Conservation (phyloP, 768 basidiomycete genomes). For the Crepidotus variabilis region DNA sequence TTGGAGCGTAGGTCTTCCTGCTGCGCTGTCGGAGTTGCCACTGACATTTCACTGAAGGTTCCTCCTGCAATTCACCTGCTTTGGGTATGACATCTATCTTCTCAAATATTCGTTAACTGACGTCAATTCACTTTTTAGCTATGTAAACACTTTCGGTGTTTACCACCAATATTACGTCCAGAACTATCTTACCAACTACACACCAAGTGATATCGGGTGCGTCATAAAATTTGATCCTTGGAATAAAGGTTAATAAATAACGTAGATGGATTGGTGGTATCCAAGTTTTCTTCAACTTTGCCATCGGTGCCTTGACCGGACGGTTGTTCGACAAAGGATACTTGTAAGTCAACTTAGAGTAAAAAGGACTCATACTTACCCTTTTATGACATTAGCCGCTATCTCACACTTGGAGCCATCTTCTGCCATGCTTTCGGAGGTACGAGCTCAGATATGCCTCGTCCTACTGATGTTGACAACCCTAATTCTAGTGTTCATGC, state of each 20-base stretch:
- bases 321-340: constrained; percentile 48
- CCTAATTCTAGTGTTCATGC: constrained; percentile 25
- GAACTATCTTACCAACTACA: constrained; percentile 19
- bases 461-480: not conserved
- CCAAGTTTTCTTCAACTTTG: constrained; percentile 45
- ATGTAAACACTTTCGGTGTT: constrained; percentile 27
- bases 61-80: constrained; percentile 35
- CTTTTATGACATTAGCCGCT: not conserved
- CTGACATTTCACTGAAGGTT: too few relatives aligned
- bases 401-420: not conserved
- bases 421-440: constrained; percentile 20
- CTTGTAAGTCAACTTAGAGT: constrained; percentile 31
- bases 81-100: constrained; percentile 28
- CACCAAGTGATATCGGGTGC: constrained; percentile 24
- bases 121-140: constrained; percentile 11
- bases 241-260: not conserved
- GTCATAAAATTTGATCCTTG: constrained; percentile 2
- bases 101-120: not conserved
- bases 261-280: constrained; percentile 45
- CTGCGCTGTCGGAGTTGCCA: too few relatives aligned
- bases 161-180: constrained; percentile 29
- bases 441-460: not conserved
- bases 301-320: constrained; percentile 41
- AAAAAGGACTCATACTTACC: too few relatives aligned
- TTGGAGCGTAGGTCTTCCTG: constrained; percentile 29